These are phyloP conservation scores for Russula virescens DNA, from an alignment of 768 basidiomycete genomes.

Conservation along the genomic window DNA sequence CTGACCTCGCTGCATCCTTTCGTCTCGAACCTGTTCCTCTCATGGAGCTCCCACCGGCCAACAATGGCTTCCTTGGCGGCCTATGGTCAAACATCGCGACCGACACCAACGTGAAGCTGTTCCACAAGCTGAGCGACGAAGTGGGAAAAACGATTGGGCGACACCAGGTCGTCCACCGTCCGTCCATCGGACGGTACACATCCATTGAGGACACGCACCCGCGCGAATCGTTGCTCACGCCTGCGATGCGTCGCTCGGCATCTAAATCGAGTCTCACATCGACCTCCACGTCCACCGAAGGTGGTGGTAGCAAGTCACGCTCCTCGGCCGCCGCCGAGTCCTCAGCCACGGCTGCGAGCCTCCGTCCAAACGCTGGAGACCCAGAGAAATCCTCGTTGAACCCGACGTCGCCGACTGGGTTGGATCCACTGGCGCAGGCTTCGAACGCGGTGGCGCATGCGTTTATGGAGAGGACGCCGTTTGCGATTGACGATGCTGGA, in stretches of 20 bases:
- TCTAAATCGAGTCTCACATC: constrained; percentile 47
- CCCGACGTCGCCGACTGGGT: constrained; percentile 28
- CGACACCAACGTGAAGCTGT: constrained; percentile 88
- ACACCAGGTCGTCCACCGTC: constrained; percentile 77
- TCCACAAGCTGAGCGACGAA: constrained; percentile 90
- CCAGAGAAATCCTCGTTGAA: constrained; percentile 21
- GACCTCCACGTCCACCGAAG: constrained; percentile 22
- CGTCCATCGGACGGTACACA: constrained; percentile 82
- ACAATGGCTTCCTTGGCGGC: constrained; percentile 67
- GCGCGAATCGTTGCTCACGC: constrained; percentile 78
- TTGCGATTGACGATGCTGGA: constrained; percentile 94
- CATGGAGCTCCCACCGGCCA: constrained; percentile 54
- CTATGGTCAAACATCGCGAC: constrained; percentile 87
- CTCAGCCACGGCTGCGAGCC: constrained; percentile 26
- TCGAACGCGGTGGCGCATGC: constrained; percentile 64
- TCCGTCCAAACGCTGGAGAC: constrained; percentile 45
- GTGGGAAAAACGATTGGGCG: constrained; percentile 92
- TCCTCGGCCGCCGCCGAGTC: constrained; percentile 32
- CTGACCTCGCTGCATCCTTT: constrained; percentile 87
- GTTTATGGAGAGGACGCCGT: constrained; percentile 86
- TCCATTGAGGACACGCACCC: constrained; percentile 83
- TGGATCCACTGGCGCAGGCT: constrained; percentile 62
- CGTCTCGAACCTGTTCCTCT: constrained; percentile 66
- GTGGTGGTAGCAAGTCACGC: constrained; percentile 13
- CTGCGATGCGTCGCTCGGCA: constrained; percentile 53